Conservation (phyloP, 805 yeast species). For the Saccharomycopsis synnaedendra region DNA sequence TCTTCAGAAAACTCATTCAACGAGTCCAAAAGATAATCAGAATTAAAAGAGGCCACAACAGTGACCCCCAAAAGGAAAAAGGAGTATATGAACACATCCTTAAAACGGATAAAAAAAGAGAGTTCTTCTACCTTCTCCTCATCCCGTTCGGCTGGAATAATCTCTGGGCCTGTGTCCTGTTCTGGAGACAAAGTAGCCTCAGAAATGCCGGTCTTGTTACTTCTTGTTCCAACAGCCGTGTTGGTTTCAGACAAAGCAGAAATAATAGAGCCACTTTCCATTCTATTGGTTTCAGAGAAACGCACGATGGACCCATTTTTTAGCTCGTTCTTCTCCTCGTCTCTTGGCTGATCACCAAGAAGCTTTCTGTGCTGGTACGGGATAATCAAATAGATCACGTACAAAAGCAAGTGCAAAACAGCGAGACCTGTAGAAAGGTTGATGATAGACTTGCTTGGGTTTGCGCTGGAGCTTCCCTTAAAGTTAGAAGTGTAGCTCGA, state of each 20-base stretch:
- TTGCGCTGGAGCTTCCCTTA: slow-evolving; percentile 15
- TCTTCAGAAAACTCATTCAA: slow-evolving; percentile 8
- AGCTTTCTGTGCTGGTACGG: slow-evolving; percentile 12
- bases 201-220: neutral
- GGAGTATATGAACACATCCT: slow-evolving; percentile 6
- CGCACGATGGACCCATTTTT: slow-evolving; percentile 4
- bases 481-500: slow-evolving; percentile 8
- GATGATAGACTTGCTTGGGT: slow-evolving; percentile 12
- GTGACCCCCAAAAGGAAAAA: slow-evolving; percentile 8
- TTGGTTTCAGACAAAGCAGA: neutral
- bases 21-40: slow-evolving; percentile 13
- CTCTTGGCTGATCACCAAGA: neutral
- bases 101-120: neutral
- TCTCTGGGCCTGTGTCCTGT: no score
- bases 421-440: slow-evolving; percentile 12
- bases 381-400: slow-evolving; percentile 9
- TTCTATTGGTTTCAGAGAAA: slow-evolving; percentile 6
- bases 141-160: neutral
- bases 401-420: slow-evolving; percentile 12
- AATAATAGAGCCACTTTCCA: neutral
- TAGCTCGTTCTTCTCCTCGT: neutral
- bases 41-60: slow-evolving; percentile 13
- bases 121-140: neutral
- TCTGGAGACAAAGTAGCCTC: neutral
- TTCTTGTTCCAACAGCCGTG: neutral